Evolutionary conservation across 805 yeast genomes (phyloP), one percentile per base, ranked within the genome.

Genomic region (Wickerhamiella azymoides): DNA sequence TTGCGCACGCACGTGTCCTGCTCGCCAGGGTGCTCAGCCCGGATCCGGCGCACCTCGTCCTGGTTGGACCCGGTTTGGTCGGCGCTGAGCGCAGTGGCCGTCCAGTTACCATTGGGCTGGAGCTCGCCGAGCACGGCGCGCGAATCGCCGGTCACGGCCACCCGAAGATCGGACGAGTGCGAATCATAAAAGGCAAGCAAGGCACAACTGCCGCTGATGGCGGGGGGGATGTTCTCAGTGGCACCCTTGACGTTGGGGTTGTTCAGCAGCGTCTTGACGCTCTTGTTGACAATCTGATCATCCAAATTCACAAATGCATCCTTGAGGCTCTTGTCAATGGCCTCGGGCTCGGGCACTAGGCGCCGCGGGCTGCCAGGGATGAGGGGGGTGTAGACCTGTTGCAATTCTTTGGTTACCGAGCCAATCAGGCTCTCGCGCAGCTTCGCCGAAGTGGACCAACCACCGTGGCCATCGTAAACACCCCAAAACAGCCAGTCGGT

Each of bases 131-230:
- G 67, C 17, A 92, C 73, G 0, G 96, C 96, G 50, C 98, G 71
- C 0, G 96, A 88, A 60, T 92, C 98, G 43, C 98, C 98, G 0
- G 97, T 78, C 5, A 89, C 94, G 0, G 98, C 97, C 30, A 92
- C 94, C 52, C 84, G 79, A 54, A 92, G 70, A 26, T 72, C 64
- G 46, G 76, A 72, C 19, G 84, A 68, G 44, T 73, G 72, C 0
- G 94, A 76, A 62, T 92, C 96, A 63, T 81, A 92, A 55, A 84
- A 79, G 2, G 94, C 77, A 48, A 92, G 68, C 51, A 92, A 69
- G 0, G 94, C 96, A 66, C 98, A 92, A 1, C 96, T 80, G 0
- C 98, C 98, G 2, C 94, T 81, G 36, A 93, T 70, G 2, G 97
- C 98, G 4, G 98, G 96, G 73, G 89, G 79, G 54, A 83, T 69